These are phyloP conservation scores for Camellia sinensis DNA, from an alignment of 148 eudicot genomes.

Conservation along the genomic window DNA sequence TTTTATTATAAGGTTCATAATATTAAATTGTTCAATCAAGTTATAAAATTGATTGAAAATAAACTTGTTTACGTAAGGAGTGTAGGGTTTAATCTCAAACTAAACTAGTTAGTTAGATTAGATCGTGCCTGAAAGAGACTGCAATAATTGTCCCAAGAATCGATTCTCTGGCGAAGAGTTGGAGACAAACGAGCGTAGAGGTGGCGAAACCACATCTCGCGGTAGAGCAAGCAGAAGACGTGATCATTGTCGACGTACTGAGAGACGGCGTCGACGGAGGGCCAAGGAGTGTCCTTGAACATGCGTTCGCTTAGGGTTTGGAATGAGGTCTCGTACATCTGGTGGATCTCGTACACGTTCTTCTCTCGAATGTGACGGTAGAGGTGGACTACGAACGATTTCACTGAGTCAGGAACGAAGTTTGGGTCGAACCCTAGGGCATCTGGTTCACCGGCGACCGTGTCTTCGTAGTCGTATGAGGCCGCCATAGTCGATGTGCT, in stretches of 20 bases:
- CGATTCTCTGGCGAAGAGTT: conserved; percentile 63
- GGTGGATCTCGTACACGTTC: conserved; percentile 95
- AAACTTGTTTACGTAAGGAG: no score
- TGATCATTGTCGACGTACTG: conserved; percentile 88
- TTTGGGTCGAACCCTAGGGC: conserved; percentile 64
- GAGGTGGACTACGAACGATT: conserved; percentile 82
- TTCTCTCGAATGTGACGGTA: conserved; percentile 94
- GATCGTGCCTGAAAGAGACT: conserved; percentile 47
- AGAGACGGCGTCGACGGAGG: conserved; percentile 80
- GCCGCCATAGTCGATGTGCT: conserved; percentile 50
- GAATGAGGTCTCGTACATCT: conserved; percentile 95
- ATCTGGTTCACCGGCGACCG: conserved; percentile 9
- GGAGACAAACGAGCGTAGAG: conserved; percentile 72
- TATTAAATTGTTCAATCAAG: no score
- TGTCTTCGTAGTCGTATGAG: conserved; percentile 47
- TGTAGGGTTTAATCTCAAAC: no score
- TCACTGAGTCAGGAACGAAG: conserved; percentile 89
- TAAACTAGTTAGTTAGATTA: no score
- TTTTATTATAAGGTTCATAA: no score
- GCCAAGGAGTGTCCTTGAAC: conserved; percentile 94
- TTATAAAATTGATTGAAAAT: no score
- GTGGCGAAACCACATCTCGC: conserved; percentile 97
- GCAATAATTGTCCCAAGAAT: conserved; percentile 94
- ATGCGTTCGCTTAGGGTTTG: conserved; percentile 70
- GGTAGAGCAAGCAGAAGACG: conserved; percentile 81